Percentiles rank a stretch among this genome's conserved stretches.
These are phyloP conservation scores for Lactifluus echinatus DNA, from an alignment of 768 basidiomycete species.

Conservation along the genomic window DNA sequence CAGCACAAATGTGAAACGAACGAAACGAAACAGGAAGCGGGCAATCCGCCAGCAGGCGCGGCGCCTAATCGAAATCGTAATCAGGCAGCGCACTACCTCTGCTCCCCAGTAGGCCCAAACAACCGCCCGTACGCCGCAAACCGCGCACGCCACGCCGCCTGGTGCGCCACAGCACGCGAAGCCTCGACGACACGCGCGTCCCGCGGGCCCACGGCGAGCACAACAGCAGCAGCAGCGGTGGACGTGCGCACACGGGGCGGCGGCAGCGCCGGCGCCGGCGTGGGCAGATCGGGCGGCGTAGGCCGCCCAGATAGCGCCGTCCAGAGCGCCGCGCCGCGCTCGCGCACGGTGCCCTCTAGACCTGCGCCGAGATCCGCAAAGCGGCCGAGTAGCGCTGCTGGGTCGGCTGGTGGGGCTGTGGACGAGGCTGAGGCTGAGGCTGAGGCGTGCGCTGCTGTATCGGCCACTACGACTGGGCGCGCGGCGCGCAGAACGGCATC, in stretches of 20 bases:
- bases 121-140: background rate
- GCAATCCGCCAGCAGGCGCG: no score
- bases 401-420: no score
- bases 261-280: background rate
- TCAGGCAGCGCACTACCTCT: background rate
- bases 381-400: slow-evolving; percentile 7
- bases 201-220: background rate
- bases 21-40: background rate
- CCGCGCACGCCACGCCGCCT: slow-evolving; percentile 6
- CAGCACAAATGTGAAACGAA: no score
- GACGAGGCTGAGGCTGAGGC: no score
- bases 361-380: slow-evolving; percentile 3
- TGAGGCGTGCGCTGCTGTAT: slow-evolving; percentile 5
- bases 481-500: slow-evolving; percentile 6
- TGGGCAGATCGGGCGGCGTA: background rate
- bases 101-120: background rate
- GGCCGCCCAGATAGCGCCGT: background rate
- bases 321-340: slow-evolving; percentile 10
- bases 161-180: background rate
- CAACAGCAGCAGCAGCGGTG: background rate
- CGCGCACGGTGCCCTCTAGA: slow-evolving; percentile 12
- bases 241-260: background rate
- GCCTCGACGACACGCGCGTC: background rate
- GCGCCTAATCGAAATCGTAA: no score
- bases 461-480: background rate